Conservation (phyloP, 768 basidiomycete species). For the Kwoniella sp. region DNA sequence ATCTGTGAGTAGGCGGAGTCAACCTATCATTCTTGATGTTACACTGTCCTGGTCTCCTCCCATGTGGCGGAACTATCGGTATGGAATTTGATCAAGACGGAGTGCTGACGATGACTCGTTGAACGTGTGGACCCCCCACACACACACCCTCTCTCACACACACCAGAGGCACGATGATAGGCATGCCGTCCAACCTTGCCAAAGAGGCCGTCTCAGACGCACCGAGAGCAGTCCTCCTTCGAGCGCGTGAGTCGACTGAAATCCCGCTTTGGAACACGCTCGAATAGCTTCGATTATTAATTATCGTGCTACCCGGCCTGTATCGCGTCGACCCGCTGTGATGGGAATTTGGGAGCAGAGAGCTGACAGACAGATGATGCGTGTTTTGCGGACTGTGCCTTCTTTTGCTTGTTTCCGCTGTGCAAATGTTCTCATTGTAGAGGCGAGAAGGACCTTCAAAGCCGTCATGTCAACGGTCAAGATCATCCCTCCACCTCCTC, state of each 20-base stretch:
- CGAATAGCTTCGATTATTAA: too few species aligned
- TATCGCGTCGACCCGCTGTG: neutral
- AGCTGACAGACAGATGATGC: too few species aligned
- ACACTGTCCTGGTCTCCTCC: neutral
- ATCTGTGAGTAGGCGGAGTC: slow-evolving; percentile 38
- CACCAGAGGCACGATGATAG: slow-evolving; percentile 47
- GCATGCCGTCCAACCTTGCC: slow-evolving; percentile 55
- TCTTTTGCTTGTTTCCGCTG: too few species aligned
- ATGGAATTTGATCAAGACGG: neutral
- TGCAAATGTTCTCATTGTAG: slow-evolving; percentile 23
- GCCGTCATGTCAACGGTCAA: slow-evolving; percentile 45
- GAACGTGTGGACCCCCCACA: too few species aligned
- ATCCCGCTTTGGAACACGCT: too few species aligned
- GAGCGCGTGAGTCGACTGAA: slow-evolving; percentile 47
- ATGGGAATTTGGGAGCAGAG: neutral
- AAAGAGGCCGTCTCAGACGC: slow-evolving; percentile 46
- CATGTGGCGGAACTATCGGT: too few species aligned
- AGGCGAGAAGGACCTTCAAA: slow-evolving; percentile 50
- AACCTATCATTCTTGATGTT: neutral
- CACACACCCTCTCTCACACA: too few species aligned
- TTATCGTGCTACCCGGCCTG: too few species aligned
- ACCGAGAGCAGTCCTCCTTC: slow-evolving; percentile 44
- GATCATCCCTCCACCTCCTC: slow-evolving; percentile 30
- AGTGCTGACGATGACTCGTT: neutral
- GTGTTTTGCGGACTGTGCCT: too few species aligned